phyloP scores from a whole-genome alignment of 352 stramenopile genomes.

The Phytopythium boreale region DNA sequence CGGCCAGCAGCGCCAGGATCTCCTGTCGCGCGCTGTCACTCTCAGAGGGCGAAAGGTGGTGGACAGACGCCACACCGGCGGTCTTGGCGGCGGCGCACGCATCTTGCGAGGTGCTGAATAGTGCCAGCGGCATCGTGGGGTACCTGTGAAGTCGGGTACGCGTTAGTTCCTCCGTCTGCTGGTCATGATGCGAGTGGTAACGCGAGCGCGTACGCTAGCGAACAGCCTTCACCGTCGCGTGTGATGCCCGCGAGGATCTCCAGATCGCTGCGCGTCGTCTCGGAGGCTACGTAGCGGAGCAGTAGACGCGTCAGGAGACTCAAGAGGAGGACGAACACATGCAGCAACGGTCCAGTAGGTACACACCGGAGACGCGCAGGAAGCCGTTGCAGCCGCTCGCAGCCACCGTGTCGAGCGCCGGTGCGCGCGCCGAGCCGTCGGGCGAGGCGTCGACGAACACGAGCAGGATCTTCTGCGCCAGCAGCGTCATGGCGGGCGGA shows the following conservation, averaged over 20 bases:
- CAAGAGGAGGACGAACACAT: not conserved
- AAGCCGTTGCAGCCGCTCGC: constrained; percentile 49
- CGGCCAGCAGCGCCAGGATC: constrained; percentile 26
- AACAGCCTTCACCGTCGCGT: constrained; percentile 10
- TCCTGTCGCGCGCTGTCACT: constrained; percentile 10
- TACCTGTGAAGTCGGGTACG: constrained; percentile 28
- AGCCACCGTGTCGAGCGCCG: constrained; percentile 51
- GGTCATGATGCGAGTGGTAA: too few relatives aligned
- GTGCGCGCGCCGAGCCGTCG: constrained; percentile 19
- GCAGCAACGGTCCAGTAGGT: not conserved
- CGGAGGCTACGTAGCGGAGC: not conserved
- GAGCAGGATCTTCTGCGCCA: constrained; percentile 52
- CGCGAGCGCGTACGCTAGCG: constrained; percentile 33
- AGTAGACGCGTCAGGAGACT: not conserved
- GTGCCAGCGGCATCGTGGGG: constrained; percentile 53
- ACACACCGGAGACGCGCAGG: constrained; percentile 42
- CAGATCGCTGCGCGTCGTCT: constrained; percentile 19
- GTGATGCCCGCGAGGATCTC: constrained; percentile 36
- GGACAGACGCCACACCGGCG: constrained; percentile 32
- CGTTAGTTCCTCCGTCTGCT: too few relatives aligned
- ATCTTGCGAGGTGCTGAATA: constrained; percentile 45
- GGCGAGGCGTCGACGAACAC: constrained; percentile 39
- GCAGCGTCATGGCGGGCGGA: constrained; percentile 24
- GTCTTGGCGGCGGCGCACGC: constrained; percentile 27
- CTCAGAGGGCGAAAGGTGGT: constrained; percentile 10